These are phyloP conservation scores for Eimeria necatrix DNA, from an alignment of 169 alveolate species.

Conservation along the genomic window DNA sequence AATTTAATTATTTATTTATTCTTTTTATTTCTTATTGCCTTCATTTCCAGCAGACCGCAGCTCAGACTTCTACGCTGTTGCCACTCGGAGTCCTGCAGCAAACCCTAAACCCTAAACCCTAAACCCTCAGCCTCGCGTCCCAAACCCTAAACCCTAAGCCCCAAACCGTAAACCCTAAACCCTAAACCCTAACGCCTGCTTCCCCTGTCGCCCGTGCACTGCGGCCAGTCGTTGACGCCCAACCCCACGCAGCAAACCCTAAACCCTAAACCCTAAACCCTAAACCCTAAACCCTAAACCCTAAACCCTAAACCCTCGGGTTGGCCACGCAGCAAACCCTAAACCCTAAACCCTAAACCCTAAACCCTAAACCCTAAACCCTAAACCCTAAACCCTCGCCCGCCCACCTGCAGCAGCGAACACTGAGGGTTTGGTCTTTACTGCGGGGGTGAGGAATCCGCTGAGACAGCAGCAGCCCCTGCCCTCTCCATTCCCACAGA, in stretches of 20 bases:
- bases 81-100: no score
- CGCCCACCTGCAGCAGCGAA: slow-evolving; percentile 49
- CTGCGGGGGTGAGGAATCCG: background rate
- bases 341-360: background rate
- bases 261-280: slow-evolving; percentile 56
- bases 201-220: no score
- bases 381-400: slow-evolving; percentile 8
- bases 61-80: no score
- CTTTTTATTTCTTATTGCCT: background rate
- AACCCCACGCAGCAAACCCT: background rate
- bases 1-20: no score
- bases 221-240: no score
- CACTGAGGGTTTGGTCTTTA: background rate
- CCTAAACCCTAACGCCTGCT: no score
- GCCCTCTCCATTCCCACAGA: slow-evolving; percentile 65
- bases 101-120: no score
- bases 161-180: no score
- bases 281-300: slow-evolving; percentile 22
- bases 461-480: slow-evolving; percentile 18
- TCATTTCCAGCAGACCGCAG: no score
- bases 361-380: background rate
- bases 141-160: no score
- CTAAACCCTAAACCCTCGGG: background rate
- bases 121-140: no score
- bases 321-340: no score